Percentiles rank a stretch among this genome's conserved stretches.
Conservation (phyloP, 495 filamentous ascomycete species). For the Neurospora pannonica region DNA sequence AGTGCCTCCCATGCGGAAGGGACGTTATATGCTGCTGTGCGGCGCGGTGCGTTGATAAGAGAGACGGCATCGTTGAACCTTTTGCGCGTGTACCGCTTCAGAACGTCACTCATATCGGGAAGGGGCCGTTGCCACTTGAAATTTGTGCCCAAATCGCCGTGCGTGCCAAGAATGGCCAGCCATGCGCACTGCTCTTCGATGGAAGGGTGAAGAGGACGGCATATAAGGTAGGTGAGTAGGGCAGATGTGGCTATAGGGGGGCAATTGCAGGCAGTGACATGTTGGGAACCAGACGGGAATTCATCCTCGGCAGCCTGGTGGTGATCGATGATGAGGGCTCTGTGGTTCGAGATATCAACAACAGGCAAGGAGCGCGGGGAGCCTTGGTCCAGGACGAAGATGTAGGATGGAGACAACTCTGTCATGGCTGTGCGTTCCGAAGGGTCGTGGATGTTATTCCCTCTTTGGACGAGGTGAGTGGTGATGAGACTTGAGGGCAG, state of each 20-base stretch:
- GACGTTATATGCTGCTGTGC: conserved; percentile 45
- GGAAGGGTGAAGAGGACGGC: conserved; percentile 35
- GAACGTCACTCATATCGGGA: conserved; percentile 44
- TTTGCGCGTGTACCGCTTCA: conserved; percentile 49
- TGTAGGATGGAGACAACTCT: conserved; percentile 34
- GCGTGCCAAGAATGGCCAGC: conserved; percentile 47
- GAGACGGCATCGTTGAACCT: conserved; percentile 45
- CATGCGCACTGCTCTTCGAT: conserved; percentile 39
- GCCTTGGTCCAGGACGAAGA: conserved; percentile 54
- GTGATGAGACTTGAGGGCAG: conserved; percentile 34
- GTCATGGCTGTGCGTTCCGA: conserved; percentile 37
- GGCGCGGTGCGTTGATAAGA: conserved; percentile 48
- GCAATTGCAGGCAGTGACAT: conserved; percentile 44
- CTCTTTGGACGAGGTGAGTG: conserved; percentile 44
- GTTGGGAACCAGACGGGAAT: conserved; percentile 39
- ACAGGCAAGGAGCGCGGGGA: conserved; percentile 39
- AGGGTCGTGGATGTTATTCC: conserved; percentile 40
- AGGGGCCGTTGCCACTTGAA: conserved; percentile 51
- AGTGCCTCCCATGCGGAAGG: conserved; percentile 46
- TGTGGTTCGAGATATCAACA: conserved; percentile 23
- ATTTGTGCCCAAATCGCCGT: conserved; percentile 49
- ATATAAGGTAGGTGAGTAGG: conserved; percentile 48
- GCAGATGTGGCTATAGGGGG: conserved; percentile 50
- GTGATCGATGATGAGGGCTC: conserved; percentile 49
- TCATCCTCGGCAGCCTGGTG: conserved; percentile 39